Base-by-base conservation (phyloP, 768 basidiomycete species). In the Holtermannia corniformis region DNA sequence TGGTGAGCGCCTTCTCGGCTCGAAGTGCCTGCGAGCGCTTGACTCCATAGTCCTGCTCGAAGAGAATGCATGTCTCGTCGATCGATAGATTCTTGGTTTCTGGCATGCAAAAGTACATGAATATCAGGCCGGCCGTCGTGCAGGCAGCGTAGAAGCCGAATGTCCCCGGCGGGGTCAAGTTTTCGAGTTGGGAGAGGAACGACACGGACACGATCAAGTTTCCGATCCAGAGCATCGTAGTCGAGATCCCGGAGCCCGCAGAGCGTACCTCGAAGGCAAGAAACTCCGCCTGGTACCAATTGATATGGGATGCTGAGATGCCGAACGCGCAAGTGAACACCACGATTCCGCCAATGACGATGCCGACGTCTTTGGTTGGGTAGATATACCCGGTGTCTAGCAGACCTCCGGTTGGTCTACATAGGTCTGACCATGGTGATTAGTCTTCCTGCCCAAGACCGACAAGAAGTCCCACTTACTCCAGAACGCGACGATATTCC, bases 171-270 rank as follows among this genome's bases (percentile, higher is more conserved):
- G 61, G 61, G 20, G 55, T 55, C 41, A 62, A 57, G 3, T 56
- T 55, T 43, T 65, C 56, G 58, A 65, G 59, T 22, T 62, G 44
- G 14, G 63, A 57, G 21, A 65, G 45, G 54, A 62, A 65, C 10
- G 63, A 59, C 4, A 55, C 59, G n/a, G 56, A 59, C 28, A 63
- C 61, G 23, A 63, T 54, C 44, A 66, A 59, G 56, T 63, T 66
- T 50, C 60, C 60, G 1, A 57, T 56, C 62, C 64, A 66, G 28
- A 55, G 41, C 27, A 54, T 54, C 16, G 56, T 56, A 32, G 63
- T 58, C 11, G 54, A 32, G 21, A 61, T 48, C 3, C 57, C 45
- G 1, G 60, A 28, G 4, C 60, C 63, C n/a, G 56, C 24, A 44
- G 57, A 60, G 51, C 63, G 44, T 49, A 64, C 61, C 47, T 64